Evolutionary conservation across 306 rosid species (phyloP).

Genomic region (Erythrophleum fordii): DNA sequence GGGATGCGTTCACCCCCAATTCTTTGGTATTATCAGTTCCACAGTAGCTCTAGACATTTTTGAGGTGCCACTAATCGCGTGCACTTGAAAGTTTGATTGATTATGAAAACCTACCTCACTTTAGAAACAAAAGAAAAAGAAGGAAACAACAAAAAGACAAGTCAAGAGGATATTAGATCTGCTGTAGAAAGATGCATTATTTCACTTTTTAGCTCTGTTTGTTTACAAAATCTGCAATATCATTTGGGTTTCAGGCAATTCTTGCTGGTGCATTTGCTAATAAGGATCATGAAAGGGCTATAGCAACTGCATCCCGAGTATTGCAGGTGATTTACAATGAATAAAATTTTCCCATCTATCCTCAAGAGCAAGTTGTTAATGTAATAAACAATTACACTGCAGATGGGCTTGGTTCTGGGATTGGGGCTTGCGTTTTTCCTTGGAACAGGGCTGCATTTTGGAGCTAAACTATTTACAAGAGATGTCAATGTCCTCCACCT

Average conservation of each 20-base stretch:
- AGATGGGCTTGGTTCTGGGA: constrained; percentile 91
- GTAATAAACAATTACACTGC: constrained; percentile 41
- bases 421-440: constrained; percentile 66
- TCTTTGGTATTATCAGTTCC: not conserved
- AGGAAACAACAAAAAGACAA: not conserved
- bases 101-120: not conserved
- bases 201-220: not conserved
- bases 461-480: constrained; percentile 74
- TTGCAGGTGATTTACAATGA: constrained; percentile 61
- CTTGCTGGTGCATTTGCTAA: constrained; percentile 94
- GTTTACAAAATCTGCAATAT: constrained; percentile 17
- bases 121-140: not conserved
- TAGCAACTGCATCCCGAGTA: constrained; percentile 76
- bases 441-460: constrained; percentile 77
- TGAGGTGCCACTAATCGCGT: not conserved
- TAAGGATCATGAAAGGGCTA: constrained; percentile 76
- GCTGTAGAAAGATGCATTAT: not conserved
- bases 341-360: not conserved
- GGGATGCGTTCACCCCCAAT: not conserved
- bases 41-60: not conserved
- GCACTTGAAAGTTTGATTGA: not conserved
- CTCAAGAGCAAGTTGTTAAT: constrained; percentile 14
- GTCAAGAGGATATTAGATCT: not conserved
- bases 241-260: constrained; percentile 66
- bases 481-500: constrained; percentile 73